Conservation (phyloP, 73 alveolate species). For the Stentor roeselii region DNA sequence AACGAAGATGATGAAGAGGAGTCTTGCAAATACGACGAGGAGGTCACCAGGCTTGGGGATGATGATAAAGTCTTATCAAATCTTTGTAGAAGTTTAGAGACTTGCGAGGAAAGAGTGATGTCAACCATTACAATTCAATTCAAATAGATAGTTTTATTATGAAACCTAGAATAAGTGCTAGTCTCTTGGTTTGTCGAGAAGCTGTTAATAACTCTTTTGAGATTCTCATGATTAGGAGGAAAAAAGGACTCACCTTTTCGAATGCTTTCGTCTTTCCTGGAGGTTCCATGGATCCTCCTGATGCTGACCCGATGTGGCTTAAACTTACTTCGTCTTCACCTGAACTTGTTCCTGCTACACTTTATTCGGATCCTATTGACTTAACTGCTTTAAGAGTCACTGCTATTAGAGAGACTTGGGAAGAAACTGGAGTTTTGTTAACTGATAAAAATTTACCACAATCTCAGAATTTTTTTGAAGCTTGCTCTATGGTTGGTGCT, state of each 20-base stretch:
- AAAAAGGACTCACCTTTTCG: background rate
- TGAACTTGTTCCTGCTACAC: background rate
- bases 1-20: background rate
- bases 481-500: background rate
- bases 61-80: background rate
- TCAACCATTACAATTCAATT: no score
- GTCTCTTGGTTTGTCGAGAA: background rate
- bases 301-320: background rate
- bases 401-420: conserved; percentile 23
- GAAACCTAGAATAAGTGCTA: background rate
- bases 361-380: background rate
- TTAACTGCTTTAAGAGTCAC: background rate
- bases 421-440: conserved; percentile 4
- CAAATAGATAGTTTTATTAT: no score
- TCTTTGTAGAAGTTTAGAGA: background rate
- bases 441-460: background rate
- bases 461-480: background rate
- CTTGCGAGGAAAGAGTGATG: no score
- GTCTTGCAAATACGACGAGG: background rate
- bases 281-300: background rate
- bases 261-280: conserved; percentile 28
- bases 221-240: conserved; percentile 18
- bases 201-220: background rate
- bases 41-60: background rate
- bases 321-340: background rate